These are phyloP conservation scores for Aegilops longissima DNA, from an alignment of 176 grass and related monocot genomes.

Conservation along the genomic window DNA sequence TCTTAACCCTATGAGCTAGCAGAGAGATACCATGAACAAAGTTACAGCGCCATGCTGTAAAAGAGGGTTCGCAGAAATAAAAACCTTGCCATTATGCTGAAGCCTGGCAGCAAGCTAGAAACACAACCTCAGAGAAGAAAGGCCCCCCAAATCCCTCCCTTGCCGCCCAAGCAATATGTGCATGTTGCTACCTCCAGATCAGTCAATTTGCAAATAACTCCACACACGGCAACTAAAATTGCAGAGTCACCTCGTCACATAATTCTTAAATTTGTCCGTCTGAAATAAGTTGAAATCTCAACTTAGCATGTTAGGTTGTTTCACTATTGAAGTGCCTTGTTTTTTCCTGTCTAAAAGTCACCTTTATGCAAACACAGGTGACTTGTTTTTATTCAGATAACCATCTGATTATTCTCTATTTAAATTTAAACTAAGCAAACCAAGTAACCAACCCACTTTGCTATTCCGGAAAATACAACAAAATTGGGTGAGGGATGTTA, in stretches of 20 bases:
- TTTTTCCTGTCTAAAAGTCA: background rate
- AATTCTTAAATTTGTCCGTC: background rate
- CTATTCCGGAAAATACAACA: background rate
- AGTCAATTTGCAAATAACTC: no score
- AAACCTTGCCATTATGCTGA: no score
- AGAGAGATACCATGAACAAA: no score
- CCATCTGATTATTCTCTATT: background rate
- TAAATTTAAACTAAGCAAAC: constrained; percentile 12
- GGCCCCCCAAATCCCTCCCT: no score
- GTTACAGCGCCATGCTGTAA: no score
- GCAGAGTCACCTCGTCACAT: background rate
- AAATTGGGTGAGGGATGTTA: background rate
- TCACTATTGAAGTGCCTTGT: background rate
- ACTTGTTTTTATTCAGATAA: constrained; percentile 3
- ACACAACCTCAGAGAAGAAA: no score
- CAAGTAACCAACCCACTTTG: background rate
- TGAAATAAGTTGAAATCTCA: background rate
- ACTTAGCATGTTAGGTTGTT: background rate
- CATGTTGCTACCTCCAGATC: no score
- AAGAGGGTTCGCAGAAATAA: no score
- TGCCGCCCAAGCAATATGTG: no score
- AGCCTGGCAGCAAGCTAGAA: no score
- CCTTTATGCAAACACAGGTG: background rate
- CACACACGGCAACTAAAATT: no score
- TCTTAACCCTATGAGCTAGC: no score